Conservation (phyloP, 1,284 basidiomycete species). For the Ustilago cynodontis region DNA sequence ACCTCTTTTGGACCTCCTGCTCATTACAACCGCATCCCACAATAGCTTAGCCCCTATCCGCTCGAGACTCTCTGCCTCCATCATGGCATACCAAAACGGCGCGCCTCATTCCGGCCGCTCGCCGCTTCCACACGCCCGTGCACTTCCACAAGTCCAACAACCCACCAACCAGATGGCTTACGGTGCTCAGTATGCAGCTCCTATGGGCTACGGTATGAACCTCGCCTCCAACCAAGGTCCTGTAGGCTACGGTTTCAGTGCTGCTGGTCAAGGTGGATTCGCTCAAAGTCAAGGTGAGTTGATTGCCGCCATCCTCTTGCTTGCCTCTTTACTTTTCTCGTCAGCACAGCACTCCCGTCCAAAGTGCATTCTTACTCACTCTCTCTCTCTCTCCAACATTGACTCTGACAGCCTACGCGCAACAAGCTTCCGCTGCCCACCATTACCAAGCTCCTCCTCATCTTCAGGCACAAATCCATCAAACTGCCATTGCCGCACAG, state of each 20-base stretch:
- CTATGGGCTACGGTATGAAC: slow-evolving; percentile 56
- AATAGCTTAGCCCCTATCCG: not conserved
- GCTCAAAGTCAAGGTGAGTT: slow-evolving; percentile 63
- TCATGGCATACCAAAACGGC: slow-evolving; percentile 53
- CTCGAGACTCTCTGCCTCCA: not conserved
- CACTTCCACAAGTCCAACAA: slow-evolving; percentile 57
- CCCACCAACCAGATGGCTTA: slow-evolving; percentile 62
- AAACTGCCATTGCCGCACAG: slow-evolving; percentile 62
- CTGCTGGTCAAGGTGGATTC: slow-evolving; percentile 63
- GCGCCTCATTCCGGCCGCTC: slow-evolving; percentile 39
- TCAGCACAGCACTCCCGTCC: no score
- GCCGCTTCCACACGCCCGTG: slow-evolving; percentile 36
- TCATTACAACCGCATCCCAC: no score
- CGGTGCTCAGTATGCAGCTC: slow-evolving; percentile 62
- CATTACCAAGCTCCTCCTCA: slow-evolving; percentile 47
- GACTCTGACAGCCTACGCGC: slow-evolving; percentile 51
- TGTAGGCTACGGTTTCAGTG: slow-evolving; percentile 54
- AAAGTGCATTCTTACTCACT: not conserved
- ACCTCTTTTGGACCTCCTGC: no score
- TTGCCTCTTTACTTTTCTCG: not conserved
- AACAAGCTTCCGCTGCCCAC: slow-evolving; percentile 45
- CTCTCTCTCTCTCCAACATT: not conserved
- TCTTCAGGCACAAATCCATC: slow-evolving; percentile 64
- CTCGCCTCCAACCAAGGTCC: slow-evolving; percentile 33
- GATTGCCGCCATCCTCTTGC: not conserved